A percentile compares a stretch with the other conserved stretches of the same genome.
Conservation (phyloP, 306 rosid species). For the Purshia tridentata region DNA sequence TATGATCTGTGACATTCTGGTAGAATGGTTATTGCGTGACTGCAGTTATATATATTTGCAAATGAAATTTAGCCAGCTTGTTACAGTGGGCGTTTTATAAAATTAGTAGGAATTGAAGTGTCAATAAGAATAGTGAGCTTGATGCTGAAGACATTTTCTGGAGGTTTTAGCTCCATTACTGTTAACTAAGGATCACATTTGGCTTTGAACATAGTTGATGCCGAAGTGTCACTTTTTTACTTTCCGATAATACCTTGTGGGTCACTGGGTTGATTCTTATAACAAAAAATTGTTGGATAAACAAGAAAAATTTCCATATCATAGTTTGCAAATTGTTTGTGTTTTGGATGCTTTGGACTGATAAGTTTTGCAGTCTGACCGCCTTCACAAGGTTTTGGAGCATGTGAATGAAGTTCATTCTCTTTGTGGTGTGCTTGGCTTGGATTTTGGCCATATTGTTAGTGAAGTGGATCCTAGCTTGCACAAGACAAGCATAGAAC, state of each 20-base stretch:
- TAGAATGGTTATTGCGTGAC: slow-evolving; percentile 5
- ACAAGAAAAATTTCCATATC: not conserved
- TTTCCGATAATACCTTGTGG: not conserved
- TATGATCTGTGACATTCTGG: slow-evolving; percentile 6
- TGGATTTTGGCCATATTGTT: slow-evolving; percentile 83
- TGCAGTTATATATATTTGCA: not conserved
- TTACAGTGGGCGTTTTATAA: not conserved
- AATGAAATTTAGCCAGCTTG: not conserved
- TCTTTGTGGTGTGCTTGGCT: slow-evolving; percentile 80
- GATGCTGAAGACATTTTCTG: not conserved
- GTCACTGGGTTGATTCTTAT: not conserved
- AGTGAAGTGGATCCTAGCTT: slow-evolving; percentile 92
- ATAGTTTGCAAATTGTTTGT: not conserved
- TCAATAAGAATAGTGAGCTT: not conserved
- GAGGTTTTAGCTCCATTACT: not conserved
- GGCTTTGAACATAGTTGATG: not conserved
- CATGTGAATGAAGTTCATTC: slow-evolving; percentile 86
- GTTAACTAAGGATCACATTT: not conserved
- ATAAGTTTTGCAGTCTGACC: slow-evolving; percentile 61
- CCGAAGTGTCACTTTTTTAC: not conserved
- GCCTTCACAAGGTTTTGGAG: slow-evolving; percentile 88
- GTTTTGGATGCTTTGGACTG: not conserved
- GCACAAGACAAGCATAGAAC: slow-evolving; percentile 63
- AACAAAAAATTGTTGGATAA: not conserved
- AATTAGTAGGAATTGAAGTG: not conserved